phyloP scores from a whole-genome alignment of 208 protist genomes.

The Ichthyophonus hoferi region DNA sequence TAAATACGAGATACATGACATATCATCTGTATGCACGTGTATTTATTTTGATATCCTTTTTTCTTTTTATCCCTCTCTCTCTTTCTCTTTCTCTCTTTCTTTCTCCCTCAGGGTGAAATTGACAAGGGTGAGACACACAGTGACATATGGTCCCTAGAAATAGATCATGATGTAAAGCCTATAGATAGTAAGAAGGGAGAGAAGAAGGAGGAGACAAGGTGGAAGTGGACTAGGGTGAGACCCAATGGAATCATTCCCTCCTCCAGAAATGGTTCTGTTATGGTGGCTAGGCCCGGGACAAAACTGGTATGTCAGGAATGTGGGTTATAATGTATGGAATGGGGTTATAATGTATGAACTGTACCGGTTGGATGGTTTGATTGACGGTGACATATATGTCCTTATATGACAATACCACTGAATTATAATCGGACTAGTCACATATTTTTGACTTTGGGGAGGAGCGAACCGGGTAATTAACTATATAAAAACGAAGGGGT shows the following conservation, averaged over 20 bases:
- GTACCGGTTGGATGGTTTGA: too few relatives aligned
- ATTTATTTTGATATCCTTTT: too few relatives aligned
- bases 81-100: neutral
- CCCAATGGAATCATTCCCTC: neutral
- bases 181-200: neutral
- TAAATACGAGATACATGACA: too few relatives aligned
- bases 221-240: neutral
- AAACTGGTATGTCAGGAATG: neutral
- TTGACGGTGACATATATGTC: too few relatives aligned
- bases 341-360: neutral
- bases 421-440: too few relatives aligned
- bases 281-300: neutral
- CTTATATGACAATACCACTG: too few relatives aligned
- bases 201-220: neutral
- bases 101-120: neutral
- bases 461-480: too few relatives aligned
- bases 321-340: neutral
- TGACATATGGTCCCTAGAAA: neutral
- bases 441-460: too few relatives aligned
- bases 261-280: neutral
- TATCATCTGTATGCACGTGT: too few relatives aligned
- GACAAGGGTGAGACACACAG: neutral
- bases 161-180: neutral
- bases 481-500: too few relatives aligned
- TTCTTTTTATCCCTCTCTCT: neutral